phyloP scores from a whole-genome alignment of 495 filamentous ascomycete genomes.

The Lophiotrema nucula region DNA sequence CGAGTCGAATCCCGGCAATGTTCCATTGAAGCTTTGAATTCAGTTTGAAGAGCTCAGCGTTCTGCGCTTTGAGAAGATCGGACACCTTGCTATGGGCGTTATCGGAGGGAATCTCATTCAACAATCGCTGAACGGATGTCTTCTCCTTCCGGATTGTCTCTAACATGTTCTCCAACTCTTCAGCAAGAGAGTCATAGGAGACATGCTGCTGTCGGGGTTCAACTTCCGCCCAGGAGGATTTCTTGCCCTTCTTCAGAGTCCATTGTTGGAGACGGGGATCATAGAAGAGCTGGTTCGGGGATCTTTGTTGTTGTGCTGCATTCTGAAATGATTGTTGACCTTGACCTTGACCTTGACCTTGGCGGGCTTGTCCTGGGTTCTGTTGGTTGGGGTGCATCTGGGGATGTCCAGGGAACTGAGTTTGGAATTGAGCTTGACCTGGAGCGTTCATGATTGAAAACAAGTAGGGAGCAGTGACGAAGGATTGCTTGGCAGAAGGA shows the following conservation, averaged over 20 bases:
- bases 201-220: constrained; percentile 5
- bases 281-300: not conserved
- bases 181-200: not conserved
- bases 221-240: constrained; percentile 1
- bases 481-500: not conserved
- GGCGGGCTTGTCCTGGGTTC: not conserved
- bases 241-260: not conserved
- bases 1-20: constrained; percentile 11
- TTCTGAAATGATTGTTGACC: not conserved
- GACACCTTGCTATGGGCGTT: not conserved
- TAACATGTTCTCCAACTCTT: not conserved
- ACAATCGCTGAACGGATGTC: not conserved
- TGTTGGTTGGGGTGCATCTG: not conserved
- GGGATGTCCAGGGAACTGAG: not conserved
- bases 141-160: not conserved
- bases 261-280: constrained; percentile 9
- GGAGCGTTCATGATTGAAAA: not conserved
- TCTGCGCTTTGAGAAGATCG: constrained; percentile 6
- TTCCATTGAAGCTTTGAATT: constrained; percentile 13
- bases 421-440: not conserved
- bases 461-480: not conserved
- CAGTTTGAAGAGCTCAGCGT: not conserved
- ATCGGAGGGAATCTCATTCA: constrained; percentile 4
- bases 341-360: constrained; percentile 7
- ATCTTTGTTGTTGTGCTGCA: not conserved